These are phyloP conservation scores for Calonectria honghensis DNA, from an alignment of 2,329 filamentous ascomycete genomes.

Conservation along the genomic window DNA sequence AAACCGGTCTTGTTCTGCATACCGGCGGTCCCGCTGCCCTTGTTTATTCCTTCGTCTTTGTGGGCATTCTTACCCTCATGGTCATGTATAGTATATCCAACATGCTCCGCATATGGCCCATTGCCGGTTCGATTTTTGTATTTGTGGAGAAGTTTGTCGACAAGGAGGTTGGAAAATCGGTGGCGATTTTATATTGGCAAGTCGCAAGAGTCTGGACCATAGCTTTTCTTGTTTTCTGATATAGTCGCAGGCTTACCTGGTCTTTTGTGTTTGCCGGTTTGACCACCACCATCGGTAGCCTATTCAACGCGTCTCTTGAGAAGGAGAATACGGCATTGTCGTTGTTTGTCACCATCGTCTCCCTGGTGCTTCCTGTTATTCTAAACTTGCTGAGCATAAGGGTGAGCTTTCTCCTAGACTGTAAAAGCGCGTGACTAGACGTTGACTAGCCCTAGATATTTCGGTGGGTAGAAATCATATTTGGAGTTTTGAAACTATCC, in stretches of 20 bases:
- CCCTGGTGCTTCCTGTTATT: background rate
- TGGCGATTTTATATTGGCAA: conserved; percentile 2
- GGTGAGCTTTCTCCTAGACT: background rate
- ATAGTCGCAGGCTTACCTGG: background rate
- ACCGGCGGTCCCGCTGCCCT: background rate
- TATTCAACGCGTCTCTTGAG: background rate
- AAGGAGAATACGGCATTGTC: background rate
- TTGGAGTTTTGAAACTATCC: background rate
- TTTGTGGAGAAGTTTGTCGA: conserved; percentile 11
- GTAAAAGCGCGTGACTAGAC: background rate
- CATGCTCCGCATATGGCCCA: background rate
- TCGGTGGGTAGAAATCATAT: conserved; percentile 5
- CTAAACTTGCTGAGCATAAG: conserved; percentile 1
- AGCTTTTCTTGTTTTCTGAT: background rate
- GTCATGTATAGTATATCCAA: conserved; percentile 2
- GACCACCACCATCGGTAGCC: background rate
- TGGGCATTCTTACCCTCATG: background rate
- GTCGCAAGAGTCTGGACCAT: background rate
- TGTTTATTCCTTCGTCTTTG: background rate
- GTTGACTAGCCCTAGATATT: background rate
- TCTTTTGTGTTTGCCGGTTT: background rate
- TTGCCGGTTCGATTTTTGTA: background rate
- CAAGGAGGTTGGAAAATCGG: background rate
- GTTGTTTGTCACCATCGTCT: background rate
- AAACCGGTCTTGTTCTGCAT: background rate